Conservation (phyloP, 257 asterid species). For the Solanum sparsipilum region DNA sequence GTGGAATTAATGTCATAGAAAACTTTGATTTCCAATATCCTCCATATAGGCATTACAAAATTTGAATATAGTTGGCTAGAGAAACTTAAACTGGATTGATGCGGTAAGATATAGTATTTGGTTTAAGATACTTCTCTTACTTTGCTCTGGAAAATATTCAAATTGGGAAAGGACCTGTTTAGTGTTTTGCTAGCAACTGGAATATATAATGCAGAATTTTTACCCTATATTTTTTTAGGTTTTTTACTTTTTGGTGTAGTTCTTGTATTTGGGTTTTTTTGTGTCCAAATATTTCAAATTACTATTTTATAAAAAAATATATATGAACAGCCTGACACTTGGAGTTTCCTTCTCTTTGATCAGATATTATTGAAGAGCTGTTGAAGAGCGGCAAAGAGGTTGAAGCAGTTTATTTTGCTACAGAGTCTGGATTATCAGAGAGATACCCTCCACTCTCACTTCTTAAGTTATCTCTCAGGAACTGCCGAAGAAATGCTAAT, state of each 20-base stretch:
- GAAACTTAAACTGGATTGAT: not conserved
- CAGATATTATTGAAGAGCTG: slow-evolving; percentile 19
- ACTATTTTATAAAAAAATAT: not conserved
- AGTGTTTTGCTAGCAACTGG: not conserved
- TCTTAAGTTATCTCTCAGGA: slow-evolving; percentile 10
- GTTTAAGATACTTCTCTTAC: not conserved
- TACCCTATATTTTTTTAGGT: not conserved
- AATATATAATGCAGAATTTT: not conserved
- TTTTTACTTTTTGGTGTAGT: not conserved
- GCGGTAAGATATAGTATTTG: not conserved
- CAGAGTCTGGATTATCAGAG: slow-evolving; percentile 13
- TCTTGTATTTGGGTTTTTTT: not conserved
- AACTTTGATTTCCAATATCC: not conserved
- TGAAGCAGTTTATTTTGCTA: slow-evolving; percentile 18
- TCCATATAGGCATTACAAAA: not conserved
- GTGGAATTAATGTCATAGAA: not conserved
- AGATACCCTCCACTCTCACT: slow-evolving; percentile 10
- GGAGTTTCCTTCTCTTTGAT: not conserved
- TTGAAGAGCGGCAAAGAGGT: slow-evolving; percentile 16
- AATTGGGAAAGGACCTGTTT: not conserved
- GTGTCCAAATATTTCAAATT: not conserved
- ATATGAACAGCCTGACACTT: not conserved
- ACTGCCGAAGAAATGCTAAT: slow-evolving; percentile 11
- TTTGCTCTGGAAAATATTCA: not conserved
- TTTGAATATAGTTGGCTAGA: not conserved